A percentile compares a stretch with the other conserved stretches of the same genome.
Conservation (phyloP, 805 yeast genomes). For the Ogataea sp. region DNA sequence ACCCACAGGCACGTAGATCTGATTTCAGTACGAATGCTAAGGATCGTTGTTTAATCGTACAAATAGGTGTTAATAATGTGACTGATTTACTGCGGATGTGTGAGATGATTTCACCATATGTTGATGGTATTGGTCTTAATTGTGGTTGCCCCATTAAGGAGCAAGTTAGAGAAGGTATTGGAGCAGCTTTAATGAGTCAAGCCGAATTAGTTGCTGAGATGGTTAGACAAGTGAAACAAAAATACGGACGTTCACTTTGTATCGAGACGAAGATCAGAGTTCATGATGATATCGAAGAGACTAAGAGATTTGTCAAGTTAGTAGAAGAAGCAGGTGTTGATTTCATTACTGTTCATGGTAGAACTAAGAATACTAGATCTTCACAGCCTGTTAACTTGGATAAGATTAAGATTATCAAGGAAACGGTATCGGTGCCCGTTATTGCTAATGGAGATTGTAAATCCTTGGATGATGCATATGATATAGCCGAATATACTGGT, state of each 20-base stretch:
- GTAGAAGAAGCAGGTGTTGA: slow-evolving; percentile 89
- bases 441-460: slow-evolving; percentile 98
- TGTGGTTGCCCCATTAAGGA: slow-evolving; percentile 98
- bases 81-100: slow-evolving; percentile 76
- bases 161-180: slow-evolving; percentile 92
- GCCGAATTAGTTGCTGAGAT: slow-evolving; percentile 73
- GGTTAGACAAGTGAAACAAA: slow-evolving; percentile 76
- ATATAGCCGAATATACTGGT: slow-evolving; percentile 58
- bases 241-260: slow-evolving; percentile 63
- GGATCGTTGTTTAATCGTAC: slow-evolving; percentile 75
- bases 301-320: slow-evolving; percentile 59
- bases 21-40: slow-evolving; percentile 75
- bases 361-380: slow-evolving; percentile 79
- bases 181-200: slow-evolving; percentile 87
- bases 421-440: slow-evolving; percentile 61
- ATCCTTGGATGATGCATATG: slow-evolving; percentile 50
- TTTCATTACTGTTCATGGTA: slow-evolving; percentile 89
- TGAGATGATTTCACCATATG: slow-evolving; percentile 82
- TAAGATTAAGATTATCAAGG: slow-evolving; percentile 63
- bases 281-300: slow-evolving; percentile 66
- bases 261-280: slow-evolving; percentile 90
- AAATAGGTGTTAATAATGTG: slow-evolving; percentile 83
- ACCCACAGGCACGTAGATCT: slow-evolving; percentile 66
- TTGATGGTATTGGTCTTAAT: slow-evolving; percentile 90
- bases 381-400: slow-evolving; percentile 77